A percentile compares a stretch with the other conserved stretches of the same genome.
phyloP scores from a whole-genome alignment of 768 basidiomycete genomes.

The Boletellus ananiceps region DNA sequence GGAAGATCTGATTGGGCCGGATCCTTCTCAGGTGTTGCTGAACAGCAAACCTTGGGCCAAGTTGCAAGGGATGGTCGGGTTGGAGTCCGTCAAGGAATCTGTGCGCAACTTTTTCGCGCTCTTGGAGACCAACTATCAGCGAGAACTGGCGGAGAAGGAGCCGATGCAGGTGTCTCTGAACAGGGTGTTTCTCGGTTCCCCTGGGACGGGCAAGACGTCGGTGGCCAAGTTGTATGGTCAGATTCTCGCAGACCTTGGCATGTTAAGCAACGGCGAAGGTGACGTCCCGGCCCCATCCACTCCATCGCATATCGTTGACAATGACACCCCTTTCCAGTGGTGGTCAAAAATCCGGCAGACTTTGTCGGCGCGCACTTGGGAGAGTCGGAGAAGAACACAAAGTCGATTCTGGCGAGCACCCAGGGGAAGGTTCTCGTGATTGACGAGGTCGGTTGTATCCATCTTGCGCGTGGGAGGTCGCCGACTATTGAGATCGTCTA shows the following conservation, averaged over 20 bases:
- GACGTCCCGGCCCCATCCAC: not conserved
- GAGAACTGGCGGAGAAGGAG: constrained; percentile 53
- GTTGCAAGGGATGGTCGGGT: constrained; percentile 51
- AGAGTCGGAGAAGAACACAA: too few species aligned
- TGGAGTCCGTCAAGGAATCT: constrained; percentile 54
- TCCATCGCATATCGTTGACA: not conserved
- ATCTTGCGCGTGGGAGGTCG: too few species aligned
- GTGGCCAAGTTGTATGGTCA: constrained; percentile 66
- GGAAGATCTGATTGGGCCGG: constrained; percentile 64
- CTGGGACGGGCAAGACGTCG: constrained; percentile 70
- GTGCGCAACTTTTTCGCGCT: constrained; percentile 45
- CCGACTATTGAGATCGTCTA: too few species aligned
- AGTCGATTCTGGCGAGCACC: too few species aligned
- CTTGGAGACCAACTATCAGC: constrained; percentile 52
- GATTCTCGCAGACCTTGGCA: constrained; percentile 54
- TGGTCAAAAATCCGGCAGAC: constrained; percentile 69
- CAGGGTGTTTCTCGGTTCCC: constrained; percentile 62
- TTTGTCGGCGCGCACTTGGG: too few species aligned
- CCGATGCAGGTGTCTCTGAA: constrained; percentile 56
- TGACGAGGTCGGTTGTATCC: too few species aligned
- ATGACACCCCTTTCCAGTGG: constrained; percentile 35
- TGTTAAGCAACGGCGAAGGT: constrained; percentile 77
- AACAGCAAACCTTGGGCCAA: constrained; percentile 48
- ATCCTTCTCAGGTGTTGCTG: constrained; percentile 47
- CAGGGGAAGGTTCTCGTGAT: too few species aligned